A percentile compares a stretch with the other conserved stretches of the same genome.
These are phyloP conservation scores for Colletotrichum agaves DNA, from an alignment of 2,329 filamentous ascomycete genomes.

Conservation along the genomic window DNA sequence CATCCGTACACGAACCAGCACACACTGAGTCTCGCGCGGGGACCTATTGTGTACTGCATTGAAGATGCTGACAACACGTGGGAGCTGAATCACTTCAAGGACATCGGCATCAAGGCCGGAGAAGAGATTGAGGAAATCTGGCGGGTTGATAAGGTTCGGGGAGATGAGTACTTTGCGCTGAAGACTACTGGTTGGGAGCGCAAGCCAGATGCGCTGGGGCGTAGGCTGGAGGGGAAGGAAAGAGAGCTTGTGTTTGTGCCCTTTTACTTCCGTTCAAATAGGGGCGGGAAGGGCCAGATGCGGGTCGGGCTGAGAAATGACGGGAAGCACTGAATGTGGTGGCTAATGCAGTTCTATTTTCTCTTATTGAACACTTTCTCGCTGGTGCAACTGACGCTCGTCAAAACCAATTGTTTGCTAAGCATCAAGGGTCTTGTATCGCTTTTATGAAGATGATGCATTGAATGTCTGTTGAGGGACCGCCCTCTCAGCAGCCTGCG, in stretches of 20 bases:
- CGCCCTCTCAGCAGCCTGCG: no score
- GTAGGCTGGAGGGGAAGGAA: constrained; percentile 34
- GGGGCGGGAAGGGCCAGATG: constrained; percentile 65
- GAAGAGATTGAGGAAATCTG: constrained; percentile 39
- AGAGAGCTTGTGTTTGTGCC: constrained; percentile 61
- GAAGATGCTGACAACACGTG: constrained; percentile 68
- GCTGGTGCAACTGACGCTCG: no score
- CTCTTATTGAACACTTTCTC: no score
- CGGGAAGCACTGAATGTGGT: background rate
- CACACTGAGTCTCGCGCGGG: constrained; percentile 64
- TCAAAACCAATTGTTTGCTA: no score
- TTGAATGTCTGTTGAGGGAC: no score
- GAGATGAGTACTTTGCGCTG: constrained; percentile 45
- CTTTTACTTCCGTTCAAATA: constrained; percentile 65
- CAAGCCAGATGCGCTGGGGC: constrained; percentile 37
- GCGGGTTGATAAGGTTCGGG: constrained; percentile 39
- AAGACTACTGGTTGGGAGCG: constrained; percentile 38
- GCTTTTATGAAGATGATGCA: no score
- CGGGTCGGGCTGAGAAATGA: constrained; percentile 53
- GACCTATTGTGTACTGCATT: constrained; percentile 69
- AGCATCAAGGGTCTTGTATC: no score
- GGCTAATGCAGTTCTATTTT: no score
- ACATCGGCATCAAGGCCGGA: constrained; percentile 45
- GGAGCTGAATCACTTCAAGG: constrained; percentile 66
- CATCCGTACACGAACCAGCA: constrained; percentile 67